A percentile compares a stretch with the other conserved stretches of the same genome.
Conservation (phyloP, 2,329 filamentous ascomycete genomes). For the Dothideomycetes sp. region DNA sequence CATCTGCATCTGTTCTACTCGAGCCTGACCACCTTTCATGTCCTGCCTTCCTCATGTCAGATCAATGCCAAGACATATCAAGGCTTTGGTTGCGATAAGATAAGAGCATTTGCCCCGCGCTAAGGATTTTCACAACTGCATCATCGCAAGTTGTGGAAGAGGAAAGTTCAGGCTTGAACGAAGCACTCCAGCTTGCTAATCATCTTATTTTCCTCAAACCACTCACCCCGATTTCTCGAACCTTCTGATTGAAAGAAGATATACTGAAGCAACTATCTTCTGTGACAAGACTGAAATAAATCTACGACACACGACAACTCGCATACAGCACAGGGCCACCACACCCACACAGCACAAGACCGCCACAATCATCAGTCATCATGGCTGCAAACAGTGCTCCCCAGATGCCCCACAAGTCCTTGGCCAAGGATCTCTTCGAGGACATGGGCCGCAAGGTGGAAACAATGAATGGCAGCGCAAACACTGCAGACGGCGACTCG, state of each 20-base stretch:
- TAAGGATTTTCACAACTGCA: constrained; percentile 1
- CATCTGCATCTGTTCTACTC: not conserved
- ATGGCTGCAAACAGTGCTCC: constrained; percentile 10
- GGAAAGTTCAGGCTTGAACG: too few relatives aligned
- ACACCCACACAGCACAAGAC: not conserved
- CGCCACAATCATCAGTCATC: not conserved
- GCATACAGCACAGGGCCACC: too few relatives aligned
- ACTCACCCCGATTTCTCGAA: too few relatives aligned
- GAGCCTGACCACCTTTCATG: not conserved
- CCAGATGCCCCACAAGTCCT: constrained; percentile 10
- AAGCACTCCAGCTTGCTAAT: too few relatives aligned
- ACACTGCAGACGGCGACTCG: constrained; percentile 23
- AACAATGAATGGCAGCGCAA: constrained; percentile 21
- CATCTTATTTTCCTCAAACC: too few relatives aligned
- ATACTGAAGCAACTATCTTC: too few relatives aligned
- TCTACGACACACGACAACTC: too few relatives aligned
- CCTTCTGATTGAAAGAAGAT: too few relatives aligned
- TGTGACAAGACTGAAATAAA: too few relatives aligned
- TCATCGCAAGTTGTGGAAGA: not conserved
- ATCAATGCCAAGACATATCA: not conserved
- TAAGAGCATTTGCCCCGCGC: constrained; percentile 1
- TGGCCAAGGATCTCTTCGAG: constrained; percentile 39
- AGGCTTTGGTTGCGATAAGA: not conserved
- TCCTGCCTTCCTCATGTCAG: not conserved
- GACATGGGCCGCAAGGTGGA: constrained; percentile 40